A percentile compares a stretch with the other conserved stretches of the same genome.
These are phyloP conservation scores for Diophrys appendiculata DNA, from an alignment of 73 alveolate genomes.

Conservation along the genomic window DNA sequence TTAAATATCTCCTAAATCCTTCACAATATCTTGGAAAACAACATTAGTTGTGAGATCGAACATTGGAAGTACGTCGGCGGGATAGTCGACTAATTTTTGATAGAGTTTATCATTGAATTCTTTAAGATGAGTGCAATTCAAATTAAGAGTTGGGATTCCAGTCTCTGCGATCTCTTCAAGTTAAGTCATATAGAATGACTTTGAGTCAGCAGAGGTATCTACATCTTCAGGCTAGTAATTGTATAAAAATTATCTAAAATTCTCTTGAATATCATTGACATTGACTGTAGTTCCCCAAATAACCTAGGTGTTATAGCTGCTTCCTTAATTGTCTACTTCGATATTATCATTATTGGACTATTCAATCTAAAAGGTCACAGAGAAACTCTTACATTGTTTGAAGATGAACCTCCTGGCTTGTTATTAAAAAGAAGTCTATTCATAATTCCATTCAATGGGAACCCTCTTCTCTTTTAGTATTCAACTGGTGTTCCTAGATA, in stretches of 20 bases:
- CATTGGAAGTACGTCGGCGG: conserved; percentile 94
- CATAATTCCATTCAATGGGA: background rate
- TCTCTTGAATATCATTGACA: conserved; percentile 71
- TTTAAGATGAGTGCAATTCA: conserved; percentile 88
- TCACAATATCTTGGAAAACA: conserved; percentile 54
- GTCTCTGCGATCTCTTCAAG: conserved; percentile 76
- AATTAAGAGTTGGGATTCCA: conserved; percentile 72
- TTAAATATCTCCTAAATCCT: conserved; percentile 2
- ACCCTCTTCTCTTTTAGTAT: conserved; percentile 17
- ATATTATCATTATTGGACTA: background rate
- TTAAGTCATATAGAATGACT: conserved; percentile 72
- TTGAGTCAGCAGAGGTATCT: conserved; percentile 33
- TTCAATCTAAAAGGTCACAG: background rate
- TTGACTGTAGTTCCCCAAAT: conserved; percentile 95
- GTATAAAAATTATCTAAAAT: conserved; percentile 77
- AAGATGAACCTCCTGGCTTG: background rate
- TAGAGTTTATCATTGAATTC: conserved; percentile 80
- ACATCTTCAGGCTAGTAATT: conserved; percentile 59
- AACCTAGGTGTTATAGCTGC: conserved; percentile 61
- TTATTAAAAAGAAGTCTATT: background rate
- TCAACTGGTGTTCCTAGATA: conserved; percentile 11
- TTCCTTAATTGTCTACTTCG: background rate
- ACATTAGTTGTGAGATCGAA: conserved; percentile 88
- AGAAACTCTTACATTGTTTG: background rate
- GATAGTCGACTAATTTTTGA: conserved; percentile 86